Evolutionary conservation across 2,329 filamentous ascomycete species (phyloP).

Genomic region (Colletotrichum orchidophilum): DNA sequence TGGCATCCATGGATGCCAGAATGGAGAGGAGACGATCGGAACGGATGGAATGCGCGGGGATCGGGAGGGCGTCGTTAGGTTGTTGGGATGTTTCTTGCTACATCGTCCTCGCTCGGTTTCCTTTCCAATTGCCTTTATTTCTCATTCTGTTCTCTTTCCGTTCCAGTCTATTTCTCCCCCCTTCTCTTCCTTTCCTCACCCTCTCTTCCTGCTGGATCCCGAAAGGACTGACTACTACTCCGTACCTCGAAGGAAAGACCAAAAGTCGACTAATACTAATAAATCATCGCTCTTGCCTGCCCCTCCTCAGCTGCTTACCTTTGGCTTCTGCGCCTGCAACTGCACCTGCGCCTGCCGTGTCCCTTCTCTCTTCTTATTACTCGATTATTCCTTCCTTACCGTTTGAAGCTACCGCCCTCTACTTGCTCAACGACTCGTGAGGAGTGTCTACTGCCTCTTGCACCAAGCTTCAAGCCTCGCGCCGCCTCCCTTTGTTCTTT

Average conservation of each 20-base stretch:
- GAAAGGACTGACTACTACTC: background rate
- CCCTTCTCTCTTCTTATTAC: background rate
- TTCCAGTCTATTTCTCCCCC: background rate
- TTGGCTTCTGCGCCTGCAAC: background rate
- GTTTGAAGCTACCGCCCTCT: background rate
- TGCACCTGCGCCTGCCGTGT: background rate
- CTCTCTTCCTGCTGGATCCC: background rate
- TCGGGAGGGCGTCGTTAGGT: conserved; percentile 16
- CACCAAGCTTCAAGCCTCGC: background rate
- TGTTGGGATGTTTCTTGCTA: conserved; percentile 1
- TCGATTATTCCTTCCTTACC: background rate
- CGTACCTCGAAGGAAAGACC: background rate
- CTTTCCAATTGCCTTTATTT: background rate
- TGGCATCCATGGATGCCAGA: background rate
- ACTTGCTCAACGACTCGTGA: conserved; percentile 4
- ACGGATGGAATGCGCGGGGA: conserved; percentile 33
- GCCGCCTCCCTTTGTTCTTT: conserved; percentile 4
- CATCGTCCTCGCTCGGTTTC: background rate
- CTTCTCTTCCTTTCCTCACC: background rate
- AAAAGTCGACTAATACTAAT: background rate
- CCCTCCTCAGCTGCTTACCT: background rate
- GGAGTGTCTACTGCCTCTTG: background rate
- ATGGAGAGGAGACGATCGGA: conserved; percentile 25
- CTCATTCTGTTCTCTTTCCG: background rate
- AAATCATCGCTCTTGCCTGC: background rate